These are phyloP conservation scores for Cryphonectria parasitica DNA, from an alignment of 2,329 filamentous ascomycete species.

Conservation along the genomic window DNA sequence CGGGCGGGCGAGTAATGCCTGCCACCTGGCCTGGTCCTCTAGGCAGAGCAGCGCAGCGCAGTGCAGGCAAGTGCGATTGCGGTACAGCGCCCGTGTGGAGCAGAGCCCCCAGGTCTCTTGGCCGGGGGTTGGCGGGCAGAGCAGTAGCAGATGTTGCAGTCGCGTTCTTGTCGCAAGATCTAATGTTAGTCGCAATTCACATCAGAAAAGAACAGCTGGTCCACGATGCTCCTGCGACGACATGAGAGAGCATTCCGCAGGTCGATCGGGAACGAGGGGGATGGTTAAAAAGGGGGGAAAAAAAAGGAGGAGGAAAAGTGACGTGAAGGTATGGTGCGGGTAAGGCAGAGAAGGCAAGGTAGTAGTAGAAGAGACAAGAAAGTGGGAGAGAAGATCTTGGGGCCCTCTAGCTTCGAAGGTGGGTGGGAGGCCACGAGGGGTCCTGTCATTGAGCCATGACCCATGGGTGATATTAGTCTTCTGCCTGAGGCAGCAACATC, in stretches of 20 bases:
- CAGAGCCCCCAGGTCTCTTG: slow-evolving; percentile 11
- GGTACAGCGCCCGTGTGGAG: slow-evolving; percentile 8
- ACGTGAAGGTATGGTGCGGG: background rate
- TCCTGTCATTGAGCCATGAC: slow-evolving; percentile 4
- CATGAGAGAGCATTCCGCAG: slow-evolving; percentile 13
- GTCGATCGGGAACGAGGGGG: background rate
- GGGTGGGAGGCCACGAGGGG: slow-evolving; percentile 15
- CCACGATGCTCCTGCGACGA: background rate
- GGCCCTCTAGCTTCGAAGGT: slow-evolving; percentile 14
- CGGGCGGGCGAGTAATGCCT: background rate
- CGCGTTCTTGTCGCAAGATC: background rate
- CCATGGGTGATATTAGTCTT: background rate
- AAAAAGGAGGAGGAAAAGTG: background rate
- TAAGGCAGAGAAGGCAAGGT: background rate
- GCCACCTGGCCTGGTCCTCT: background rate
- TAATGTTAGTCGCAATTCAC: slow-evolving; percentile 2
- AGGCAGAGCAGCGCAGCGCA: background rate
- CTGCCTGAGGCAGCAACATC: background rate
- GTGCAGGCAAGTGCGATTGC: background rate
- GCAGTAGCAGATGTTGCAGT: background rate
- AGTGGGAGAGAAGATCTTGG: slow-evolving; percentile 18
- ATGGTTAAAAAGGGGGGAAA: no score
- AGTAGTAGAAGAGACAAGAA: slow-evolving; percentile 10
- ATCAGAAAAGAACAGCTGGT: slow-evolving; percentile 2
- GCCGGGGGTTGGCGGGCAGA: slow-evolving; percentile 12